Conservation (phyloP, 2,329 filamentous ascomycete genomes). For the Epichloe bromicola region DNA sequence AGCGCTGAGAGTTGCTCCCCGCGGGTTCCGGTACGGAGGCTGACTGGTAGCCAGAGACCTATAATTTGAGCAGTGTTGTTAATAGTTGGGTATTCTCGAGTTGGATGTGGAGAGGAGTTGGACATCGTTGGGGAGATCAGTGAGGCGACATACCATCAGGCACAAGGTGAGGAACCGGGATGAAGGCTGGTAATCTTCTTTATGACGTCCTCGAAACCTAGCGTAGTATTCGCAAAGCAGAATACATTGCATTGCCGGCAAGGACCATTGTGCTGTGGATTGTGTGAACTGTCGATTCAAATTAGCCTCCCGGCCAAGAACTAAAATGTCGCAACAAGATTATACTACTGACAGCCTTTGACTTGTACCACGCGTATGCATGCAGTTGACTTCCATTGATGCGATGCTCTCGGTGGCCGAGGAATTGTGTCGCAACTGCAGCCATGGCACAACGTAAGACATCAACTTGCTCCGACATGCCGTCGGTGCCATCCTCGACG, state of each 20-base stretch:
- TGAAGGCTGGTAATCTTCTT: conserved; percentile 33
- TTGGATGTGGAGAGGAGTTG: no score
- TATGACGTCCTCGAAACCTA: conserved; percentile 38
- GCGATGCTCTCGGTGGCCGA: conserved; percentile 35
- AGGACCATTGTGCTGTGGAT: conserved; percentile 23
- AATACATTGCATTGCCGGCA: conserved; percentile 39
- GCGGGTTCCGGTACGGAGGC: not conserved
- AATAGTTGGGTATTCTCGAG: no score
- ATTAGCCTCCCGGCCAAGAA: conserved; percentile 6
- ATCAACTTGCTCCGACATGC: conserved; percentile 23
- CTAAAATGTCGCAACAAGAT: not conserved
- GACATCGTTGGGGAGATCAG: no score
- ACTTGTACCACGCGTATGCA: conserved; percentile 36
- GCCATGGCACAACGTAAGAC: conserved; percentile 42
- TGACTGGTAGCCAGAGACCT: conserved; percentile 4
- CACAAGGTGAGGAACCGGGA: conserved; percentile 36
- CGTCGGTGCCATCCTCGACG: conserved; percentile 23
- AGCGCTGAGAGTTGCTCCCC: conserved; percentile 21
- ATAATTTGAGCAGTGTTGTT: not conserved
- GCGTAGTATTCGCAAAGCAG: conserved; percentile 42
- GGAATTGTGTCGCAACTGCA: conserved; percentile 40
- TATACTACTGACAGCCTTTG: conserved; percentile 31
- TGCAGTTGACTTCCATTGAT: conserved; percentile 37
- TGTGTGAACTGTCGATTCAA: conserved; percentile 23
- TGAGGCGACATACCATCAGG: conserved; percentile 35